phyloP scores from a whole-genome alignment of 208 protist genomes.

The Trypanosoma melophagium region DNA sequence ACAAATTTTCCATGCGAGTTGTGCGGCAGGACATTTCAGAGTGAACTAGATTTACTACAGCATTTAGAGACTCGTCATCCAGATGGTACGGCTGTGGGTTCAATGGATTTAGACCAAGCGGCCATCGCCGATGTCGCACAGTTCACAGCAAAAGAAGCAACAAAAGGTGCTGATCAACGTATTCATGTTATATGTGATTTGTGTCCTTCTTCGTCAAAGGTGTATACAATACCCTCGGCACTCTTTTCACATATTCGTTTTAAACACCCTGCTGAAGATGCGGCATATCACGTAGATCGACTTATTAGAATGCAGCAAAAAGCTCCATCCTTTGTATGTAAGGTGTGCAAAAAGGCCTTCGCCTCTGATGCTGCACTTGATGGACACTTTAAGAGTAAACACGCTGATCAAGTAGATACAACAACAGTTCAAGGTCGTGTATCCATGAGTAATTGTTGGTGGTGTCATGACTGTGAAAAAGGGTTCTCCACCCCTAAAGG shows the following conservation, averaged over 20 bases:
- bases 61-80: conserved; percentile 71
- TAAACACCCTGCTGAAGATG: conserved; percentile 75
- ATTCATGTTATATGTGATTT: conserved; percentile 66
- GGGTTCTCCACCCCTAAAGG: conserved; percentile 57
- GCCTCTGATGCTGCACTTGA: conserved; percentile 29
- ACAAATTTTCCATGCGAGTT: conserved; percentile 82
- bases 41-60: conserved; percentile 68
- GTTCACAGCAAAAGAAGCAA: conserved; percentile 33
- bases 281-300: conserved; percentile 71
- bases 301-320: conserved; percentile 45
- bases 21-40: conserved; percentile 52
- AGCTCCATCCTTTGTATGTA: conserved; percentile 40
- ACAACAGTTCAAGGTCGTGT: conserved; percentile 15
- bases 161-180: conserved; percentile 13
- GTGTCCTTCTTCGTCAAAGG: conserved; percentile 37
- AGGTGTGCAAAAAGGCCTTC: conserved; percentile 50
- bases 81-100: conserved; percentile 14
- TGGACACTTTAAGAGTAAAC: conserved; percentile 50
- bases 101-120: not conserved
- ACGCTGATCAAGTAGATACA: conserved; percentile 19
- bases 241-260: conserved; percentile 87
- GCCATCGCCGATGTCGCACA: conserved; percentile 36
- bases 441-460: conserved; percentile 61
- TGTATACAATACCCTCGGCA: conserved; percentile 76
- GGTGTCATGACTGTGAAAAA: conserved; percentile 78